Base-by-base conservation (phyloP, 805 yeast species). In the Kodamaea kakaduensis region DNA sequence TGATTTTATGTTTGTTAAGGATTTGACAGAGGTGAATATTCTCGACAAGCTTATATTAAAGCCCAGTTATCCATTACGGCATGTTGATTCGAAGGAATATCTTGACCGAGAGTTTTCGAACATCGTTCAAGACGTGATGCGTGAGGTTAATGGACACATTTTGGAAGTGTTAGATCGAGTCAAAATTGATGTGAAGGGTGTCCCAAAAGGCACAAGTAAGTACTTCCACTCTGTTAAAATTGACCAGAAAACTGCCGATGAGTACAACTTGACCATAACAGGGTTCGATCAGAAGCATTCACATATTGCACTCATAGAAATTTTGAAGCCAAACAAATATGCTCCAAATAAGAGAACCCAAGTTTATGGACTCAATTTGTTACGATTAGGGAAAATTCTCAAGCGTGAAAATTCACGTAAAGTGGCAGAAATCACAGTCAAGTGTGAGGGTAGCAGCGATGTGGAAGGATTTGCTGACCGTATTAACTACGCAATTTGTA, bases 151-250 rank as follows among this genome's bases (percentile, higher is more conserved):
- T 10, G 36, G 12, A 3, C 58, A 54, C 33, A 25, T 54, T 3
- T 9, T 22, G 3, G 41, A 32, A 12, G 56, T 56, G 2, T 28
- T 59, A 17, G 29, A 43, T 1, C 32, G 61, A 33, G 22, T 57
- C 4, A 31, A 41, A 12, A 46, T 51, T 3, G 44, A 50, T 6
- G 9, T 19, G 10, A 26, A 26, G 9, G 28, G 37, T 6, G 41
- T 41, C 10, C 17, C 29, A 12, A 47, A 43, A 25, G 60, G 59
- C 1, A 36, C 36, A 9, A 63, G 69, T 36, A 63, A 62, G 39
- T 62, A 64, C 40, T 52, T 56, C 25, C 27, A 42, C 23, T 32
- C 41, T 18, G 38, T 58, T 9, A 27, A 27, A 1, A 15, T 46
- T 6, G 20, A 30, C 4, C 35, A 24, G 8, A 17, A 25, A 4